Conservation (phyloP, 495 filamentous ascomycete genomes). For the Tricharina praecox region DNA sequence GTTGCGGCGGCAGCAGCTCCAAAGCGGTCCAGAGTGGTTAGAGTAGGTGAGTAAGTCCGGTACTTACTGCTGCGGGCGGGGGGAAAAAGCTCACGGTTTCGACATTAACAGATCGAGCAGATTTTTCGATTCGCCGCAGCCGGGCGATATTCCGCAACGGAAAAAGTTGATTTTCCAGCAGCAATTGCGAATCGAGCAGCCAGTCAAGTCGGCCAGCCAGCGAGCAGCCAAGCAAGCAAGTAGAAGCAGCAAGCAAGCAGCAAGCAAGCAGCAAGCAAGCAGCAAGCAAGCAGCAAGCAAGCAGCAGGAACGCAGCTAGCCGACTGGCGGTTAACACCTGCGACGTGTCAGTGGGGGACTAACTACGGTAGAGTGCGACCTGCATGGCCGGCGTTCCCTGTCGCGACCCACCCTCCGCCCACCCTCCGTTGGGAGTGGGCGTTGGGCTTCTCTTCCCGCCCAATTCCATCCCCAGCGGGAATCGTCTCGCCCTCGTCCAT, state of each 20-base stretch:
- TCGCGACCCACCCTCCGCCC: neutral
- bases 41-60: too few relatives aligned
- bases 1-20: too few relatives aligned
- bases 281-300: neutral
- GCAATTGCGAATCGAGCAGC: too few relatives aligned
- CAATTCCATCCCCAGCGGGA: conserved; percentile 44
- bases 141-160: too few relatives aligned
- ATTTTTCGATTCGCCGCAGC: too few relatives aligned
- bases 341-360: conserved; percentile 7
- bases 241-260: too few relatives aligned
- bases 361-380: conserved; percentile 1
- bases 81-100: neutral
- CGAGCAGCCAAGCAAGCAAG: too few relatives aligned
- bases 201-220: too few relatives aligned
- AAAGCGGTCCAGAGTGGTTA: too few relatives aligned
- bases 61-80: neutral
- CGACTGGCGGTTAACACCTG: conserved; percentile 4
- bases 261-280: neutral
- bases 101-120: too few relatives aligned
- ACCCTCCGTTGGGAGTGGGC: neutral
- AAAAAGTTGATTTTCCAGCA: too few relatives aligned
- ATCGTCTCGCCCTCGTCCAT: too few relatives aligned
- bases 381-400: neutral
- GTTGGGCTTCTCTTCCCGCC: conserved; percentile 2
- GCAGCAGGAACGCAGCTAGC: conserved; percentile 1